Conservation (phyloP, 2,329 filamentous ascomycete genomes). For the Chaetoscypha palmicola region DNA sequence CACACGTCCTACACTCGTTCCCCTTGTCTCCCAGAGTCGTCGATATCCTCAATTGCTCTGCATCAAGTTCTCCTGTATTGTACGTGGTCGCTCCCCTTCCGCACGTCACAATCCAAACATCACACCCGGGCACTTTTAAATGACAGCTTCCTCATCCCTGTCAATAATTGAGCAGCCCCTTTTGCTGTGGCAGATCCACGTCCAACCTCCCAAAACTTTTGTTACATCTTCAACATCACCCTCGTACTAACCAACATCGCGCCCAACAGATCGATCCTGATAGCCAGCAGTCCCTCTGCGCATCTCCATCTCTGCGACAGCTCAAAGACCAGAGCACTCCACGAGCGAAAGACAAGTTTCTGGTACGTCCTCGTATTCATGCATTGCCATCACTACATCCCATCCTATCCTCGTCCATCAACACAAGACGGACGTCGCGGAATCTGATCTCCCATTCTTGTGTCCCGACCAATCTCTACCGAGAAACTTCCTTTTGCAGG, state of each 20-base stretch:
- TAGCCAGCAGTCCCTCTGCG: slow-evolving; percentile 6
- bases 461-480: neutral
- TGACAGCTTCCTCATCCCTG: slow-evolving; percentile 26
- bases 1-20: slow-evolving; percentile 6
- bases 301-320: slow-evolving; percentile 13
- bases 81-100: slow-evolving; percentile 10
- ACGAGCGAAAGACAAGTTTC: slow-evolving; percentile 15
- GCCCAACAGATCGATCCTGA: slow-evolving; percentile 17
- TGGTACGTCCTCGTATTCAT: slow-evolving; percentile 26
- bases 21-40: neutral
- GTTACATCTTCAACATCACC: slow-evolving; percentile 15
- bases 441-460: neutral
- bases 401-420: slow-evolving; percentile 14
- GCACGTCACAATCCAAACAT: neutral
- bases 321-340: slow-evolving; percentile 6
- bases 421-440: slow-evolving; percentile 7
- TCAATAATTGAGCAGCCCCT: slow-evolving; percentile 22
- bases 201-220: slow-evolving; percentile 15
- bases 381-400: slow-evolving; percentile 16
- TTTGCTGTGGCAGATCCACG: slow-evolving; percentile 20
- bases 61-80: neutral
- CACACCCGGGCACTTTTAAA: slow-evolving; percentile 16
- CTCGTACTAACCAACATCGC: slow-evolving; percentile 16
- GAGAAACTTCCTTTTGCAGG: neutral
- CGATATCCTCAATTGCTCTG: neutral